Evolutionary conservation across 139 green algal species (phyloP).

Genomic region (Astrephomene gubernaculifera): DNA sequence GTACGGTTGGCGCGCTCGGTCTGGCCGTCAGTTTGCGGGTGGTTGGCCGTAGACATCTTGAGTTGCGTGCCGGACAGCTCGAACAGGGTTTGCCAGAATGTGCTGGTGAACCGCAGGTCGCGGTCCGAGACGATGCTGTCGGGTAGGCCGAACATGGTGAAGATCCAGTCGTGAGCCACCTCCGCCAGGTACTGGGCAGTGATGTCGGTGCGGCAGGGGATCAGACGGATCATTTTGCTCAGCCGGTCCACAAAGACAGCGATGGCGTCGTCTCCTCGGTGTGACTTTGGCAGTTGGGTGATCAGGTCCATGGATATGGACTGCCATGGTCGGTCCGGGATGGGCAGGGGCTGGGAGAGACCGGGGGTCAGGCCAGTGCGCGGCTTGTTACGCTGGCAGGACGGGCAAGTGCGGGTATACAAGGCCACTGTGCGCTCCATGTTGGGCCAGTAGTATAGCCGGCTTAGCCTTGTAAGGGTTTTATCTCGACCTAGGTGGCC

Average conservation of each 20-base stretch:
- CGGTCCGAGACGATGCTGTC: neutral
- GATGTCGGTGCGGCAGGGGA: neutral
- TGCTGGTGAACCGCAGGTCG: neutral
- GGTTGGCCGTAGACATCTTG: neutral
- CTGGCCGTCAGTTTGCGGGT: too few species aligned
- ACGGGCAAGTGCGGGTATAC: neutral
- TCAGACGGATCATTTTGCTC: conserved; percentile 4
- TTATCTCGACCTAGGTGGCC: conserved; percentile 49
- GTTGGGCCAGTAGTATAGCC: conserved; percentile 25
- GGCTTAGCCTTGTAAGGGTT: neutral
- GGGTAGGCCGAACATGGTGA: neutral
- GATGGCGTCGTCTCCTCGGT: neutral
- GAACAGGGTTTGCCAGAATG: conserved; percentile 4
- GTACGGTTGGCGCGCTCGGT: conserved; percentile 6
- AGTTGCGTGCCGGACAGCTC: neutral
- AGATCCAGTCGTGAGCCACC: neutral
- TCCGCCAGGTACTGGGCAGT: neutral
- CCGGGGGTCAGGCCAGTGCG: neutral
- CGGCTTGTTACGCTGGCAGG: neutral
- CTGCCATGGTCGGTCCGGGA: neutral
- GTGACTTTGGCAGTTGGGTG: neutral
- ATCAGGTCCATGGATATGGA: neutral
- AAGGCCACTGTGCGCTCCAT: neutral
- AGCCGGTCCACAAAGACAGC: neutral
- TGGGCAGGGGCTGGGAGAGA: neutral